phyloP scores from a whole-genome alignment of 148 eudicot species.

The Chenopodium formosanum region DNA sequence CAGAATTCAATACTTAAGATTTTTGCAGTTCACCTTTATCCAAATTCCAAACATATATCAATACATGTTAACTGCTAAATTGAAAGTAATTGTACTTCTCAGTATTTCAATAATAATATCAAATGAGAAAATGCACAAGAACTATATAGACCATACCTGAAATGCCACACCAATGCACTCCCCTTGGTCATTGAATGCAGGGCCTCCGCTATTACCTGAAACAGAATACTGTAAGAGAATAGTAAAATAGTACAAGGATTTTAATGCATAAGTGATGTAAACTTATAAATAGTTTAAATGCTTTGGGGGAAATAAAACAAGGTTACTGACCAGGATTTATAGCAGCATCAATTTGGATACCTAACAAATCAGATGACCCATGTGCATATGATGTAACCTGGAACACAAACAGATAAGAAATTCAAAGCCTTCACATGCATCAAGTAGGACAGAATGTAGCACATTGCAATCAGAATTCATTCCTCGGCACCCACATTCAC shows the following conservation, averaged over 20 bases:
- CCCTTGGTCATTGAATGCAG: conserved; percentile 94
- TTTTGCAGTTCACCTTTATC: neutral
- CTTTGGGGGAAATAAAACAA: neutral
- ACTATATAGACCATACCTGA: conserved; percentile 55
- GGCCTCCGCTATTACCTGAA: conserved; percentile 98
- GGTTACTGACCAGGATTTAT: conserved; percentile 81
- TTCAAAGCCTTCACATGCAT: neutral
- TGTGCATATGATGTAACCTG: conserved; percentile 93
- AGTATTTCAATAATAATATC: neutral
- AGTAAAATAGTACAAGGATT: neutral
- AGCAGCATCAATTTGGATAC: conserved; percentile 97
- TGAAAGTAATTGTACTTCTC: neutral
- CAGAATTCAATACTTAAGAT: neutral
- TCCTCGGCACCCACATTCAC: neutral
- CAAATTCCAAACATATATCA: neutral
- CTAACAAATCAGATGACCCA: conserved; percentile 86
- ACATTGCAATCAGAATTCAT: conserved; percentile 4
- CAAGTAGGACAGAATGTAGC: neutral
- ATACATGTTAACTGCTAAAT: neutral
- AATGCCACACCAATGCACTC: conserved; percentile 98
- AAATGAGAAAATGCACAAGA: neutral
- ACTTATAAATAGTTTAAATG: conserved; percentile 1
- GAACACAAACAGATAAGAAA: conserved; percentile 19
- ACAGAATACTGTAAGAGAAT: conserved; percentile 23
- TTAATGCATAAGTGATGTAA: neutral